Conservation (phyloP, 2,329 filamentous ascomycete genomes). For the Talaromyces albobiverticillius region DNA sequence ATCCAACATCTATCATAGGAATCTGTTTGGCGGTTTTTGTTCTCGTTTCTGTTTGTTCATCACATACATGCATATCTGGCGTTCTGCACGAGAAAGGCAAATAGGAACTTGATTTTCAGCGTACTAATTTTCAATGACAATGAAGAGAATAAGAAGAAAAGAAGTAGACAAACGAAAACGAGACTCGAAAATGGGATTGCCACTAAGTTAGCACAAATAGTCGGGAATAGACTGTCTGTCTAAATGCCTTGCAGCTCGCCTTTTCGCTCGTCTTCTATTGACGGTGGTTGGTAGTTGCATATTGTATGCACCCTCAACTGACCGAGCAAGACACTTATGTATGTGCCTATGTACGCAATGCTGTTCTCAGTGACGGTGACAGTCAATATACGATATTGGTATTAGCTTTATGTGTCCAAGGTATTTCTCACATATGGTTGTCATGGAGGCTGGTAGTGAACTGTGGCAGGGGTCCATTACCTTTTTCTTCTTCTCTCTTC, state of each 20-base stretch:
- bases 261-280: not conserved
- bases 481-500: not conserved
- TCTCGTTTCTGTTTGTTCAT: not conserved
- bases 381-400: not conserved
- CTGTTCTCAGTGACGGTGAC: not conserved
- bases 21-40: not conserved
- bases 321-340: too few species aligned
- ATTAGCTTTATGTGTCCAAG: not conserved
- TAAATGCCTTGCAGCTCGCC: too few species aligned
- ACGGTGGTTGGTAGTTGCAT: not conserved
- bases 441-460: too few species aligned
- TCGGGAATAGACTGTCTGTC: too few species aligned
- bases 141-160: not conserved
- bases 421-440: not conserved
- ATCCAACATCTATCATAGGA: not conserved
- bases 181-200: too few species aligned
- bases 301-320: too few species aligned
- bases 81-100: not conserved
- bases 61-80: not conserved
- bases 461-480: not conserved
- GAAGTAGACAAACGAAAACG: not conserved
- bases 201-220: too few species aligned
- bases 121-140: not conserved
- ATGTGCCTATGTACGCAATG: not conserved
- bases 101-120: not conserved